Percentiles rank a stretch among this genome's conserved stretches.
Evolutionary conservation across 805 yeast species (phyloP).

Genomic region (Scheffersomyces spartinae): DNA sequence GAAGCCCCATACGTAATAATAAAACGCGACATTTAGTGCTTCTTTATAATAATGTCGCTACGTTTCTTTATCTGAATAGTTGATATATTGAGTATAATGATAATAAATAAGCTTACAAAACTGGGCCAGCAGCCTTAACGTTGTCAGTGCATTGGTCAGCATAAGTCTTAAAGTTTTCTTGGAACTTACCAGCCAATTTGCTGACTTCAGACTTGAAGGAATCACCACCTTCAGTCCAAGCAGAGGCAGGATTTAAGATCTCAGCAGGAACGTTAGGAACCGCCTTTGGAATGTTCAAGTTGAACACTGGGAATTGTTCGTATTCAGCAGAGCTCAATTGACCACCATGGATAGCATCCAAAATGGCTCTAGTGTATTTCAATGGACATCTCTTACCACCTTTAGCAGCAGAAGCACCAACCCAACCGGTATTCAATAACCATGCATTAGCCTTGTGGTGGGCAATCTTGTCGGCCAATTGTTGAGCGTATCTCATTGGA

Average conservation of each 20-base stretch:
- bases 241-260: slow-evolving; percentile 74
- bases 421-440: slow-evolving; percentile 98
- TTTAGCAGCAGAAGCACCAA: slow-evolving; percentile 80
- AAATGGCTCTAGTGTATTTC: slow-evolving; percentile 93
- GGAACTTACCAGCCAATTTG: slow-evolving; percentile 65
- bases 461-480: slow-evolving; percentile 85
- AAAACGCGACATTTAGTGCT: no score
- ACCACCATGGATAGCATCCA: slow-evolving; percentile 92
- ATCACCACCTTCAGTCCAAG: slow-evolving; percentile 48
- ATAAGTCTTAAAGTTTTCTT: slow-evolving; percentile 80
- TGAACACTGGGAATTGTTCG: slow-evolving; percentile 79
- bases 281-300: slow-evolving; percentile 74
- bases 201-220: slow-evolving; percentile 30
- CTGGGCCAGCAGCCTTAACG: slow-evolving; percentile 91
- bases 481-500: slow-evolving; percentile 96
- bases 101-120: slow-evolving; percentile 11
- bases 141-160: slow-evolving; percentile 72
- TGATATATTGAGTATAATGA: no score
- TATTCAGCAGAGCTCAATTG: slow-evolving; percentile 67
- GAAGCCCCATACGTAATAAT: no score
- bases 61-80: no score
- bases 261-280: slow-evolving; percentile 77
- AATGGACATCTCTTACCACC: slow-evolving; percentile 98
- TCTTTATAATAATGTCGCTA: no score
- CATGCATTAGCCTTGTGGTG: slow-evolving; percentile 87